Conservation (phyloP, 345 rosid species). For the Nephelium lappaceum region DNA sequence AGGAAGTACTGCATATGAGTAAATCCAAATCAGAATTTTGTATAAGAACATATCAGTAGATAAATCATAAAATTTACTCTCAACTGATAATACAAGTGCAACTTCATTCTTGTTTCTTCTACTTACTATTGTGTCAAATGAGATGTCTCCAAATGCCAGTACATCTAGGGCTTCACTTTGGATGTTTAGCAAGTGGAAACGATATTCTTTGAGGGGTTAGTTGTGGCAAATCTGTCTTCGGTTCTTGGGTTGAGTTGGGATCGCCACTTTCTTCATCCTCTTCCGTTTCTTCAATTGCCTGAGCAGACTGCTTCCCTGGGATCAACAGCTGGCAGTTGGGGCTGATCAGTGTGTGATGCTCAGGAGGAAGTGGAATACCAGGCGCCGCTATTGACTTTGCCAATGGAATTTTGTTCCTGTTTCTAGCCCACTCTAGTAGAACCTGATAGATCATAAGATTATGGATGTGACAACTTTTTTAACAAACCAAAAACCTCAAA, state of each 20-base stretch:
- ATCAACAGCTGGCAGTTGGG: conserved; percentile 80
- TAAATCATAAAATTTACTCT: not conserved
- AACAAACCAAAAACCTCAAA: no score
- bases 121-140: no score
- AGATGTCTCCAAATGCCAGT: not conserved
- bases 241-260: conserved; percentile 54
- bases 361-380: conserved; percentile 81
- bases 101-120: no score
- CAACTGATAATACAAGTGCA: no score
- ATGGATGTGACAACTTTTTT: not conserved
- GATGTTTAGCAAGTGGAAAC: conserved; percentile 63
- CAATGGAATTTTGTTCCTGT: conserved; percentile 79
- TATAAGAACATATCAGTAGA: not conserved
- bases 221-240: conserved; percentile 42
- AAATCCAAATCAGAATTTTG: no score
- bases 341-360: conserved; percentile 73
- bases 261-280: conserved; percentile 73
- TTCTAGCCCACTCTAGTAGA: conserved; percentile 77
- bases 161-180: conserved; percentile 37
- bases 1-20: not conserved
- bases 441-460: conserved; percentile 42
- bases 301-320: conserved; percentile 59
- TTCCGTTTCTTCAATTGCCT: conserved; percentile 69
- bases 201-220: conserved; percentile 66
- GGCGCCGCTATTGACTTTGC: conserved; percentile 76